These are phyloP conservation scores for Cryphonectria nitschkei DNA, from an alignment of 2,329 filamentous ascomycete genomes.

Conservation along the genomic window DNA sequence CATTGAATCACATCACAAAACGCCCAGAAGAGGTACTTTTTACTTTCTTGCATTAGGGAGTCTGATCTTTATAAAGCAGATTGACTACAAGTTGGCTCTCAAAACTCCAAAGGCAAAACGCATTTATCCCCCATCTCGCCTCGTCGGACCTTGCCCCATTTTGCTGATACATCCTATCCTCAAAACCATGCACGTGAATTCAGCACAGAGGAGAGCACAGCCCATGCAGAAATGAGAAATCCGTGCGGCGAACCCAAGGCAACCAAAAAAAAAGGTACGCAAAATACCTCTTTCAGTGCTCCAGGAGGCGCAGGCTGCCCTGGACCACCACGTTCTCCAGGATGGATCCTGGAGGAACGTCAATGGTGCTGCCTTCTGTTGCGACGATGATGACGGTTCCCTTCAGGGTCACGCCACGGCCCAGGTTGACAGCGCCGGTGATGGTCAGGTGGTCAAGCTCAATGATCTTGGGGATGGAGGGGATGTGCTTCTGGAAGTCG, in stretches of 20 bases:
- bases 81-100: constrained; percentile 19
- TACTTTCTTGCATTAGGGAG: constrained; percentile 27
- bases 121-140: neutral
- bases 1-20: neutral
- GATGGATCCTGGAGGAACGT: constrained; percentile 94
- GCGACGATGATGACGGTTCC: constrained; percentile 99
- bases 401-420: constrained; percentile 93
- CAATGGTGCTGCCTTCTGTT: constrained; percentile 96
- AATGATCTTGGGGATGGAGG: constrained; percentile 86
- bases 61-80: constrained; percentile 23
- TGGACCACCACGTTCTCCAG: constrained; percentile 99
- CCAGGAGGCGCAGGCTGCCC: constrained; percentile 80
- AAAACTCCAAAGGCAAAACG: constrained; percentile 18
- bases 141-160: neutral
- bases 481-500: constrained; percentile 87
- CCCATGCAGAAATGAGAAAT: constrained; percentile 19
- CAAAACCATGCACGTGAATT: neutral
- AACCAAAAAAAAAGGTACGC: neutral
- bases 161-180: neutral
- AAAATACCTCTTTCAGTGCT: constrained; percentile 54
- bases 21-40: neutral
- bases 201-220: neutral
- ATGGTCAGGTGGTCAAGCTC: constrained; percentile 96
- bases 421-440: constrained; percentile 95
- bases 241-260: constrained; percentile 7